Percentiles rank a stretch among this genome's conserved stretches.
phyloP scores from a whole-genome alignment of 306 rosid species.

The Dicorynia guianensis region DNA sequence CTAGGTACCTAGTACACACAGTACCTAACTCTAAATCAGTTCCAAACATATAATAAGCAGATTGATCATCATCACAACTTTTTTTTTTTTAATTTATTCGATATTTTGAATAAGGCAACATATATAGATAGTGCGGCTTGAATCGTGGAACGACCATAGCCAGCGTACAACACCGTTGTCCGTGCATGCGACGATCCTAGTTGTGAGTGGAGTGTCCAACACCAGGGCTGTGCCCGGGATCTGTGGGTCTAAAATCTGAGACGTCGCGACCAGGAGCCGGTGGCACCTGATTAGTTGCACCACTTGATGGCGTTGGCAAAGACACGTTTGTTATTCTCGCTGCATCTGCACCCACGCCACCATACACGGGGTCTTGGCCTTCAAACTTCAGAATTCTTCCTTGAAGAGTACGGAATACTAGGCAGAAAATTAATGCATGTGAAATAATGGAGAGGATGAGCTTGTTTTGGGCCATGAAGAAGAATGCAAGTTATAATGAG shows the following conservation, averaged over 20 bases:
- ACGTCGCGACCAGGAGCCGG: slow-evolving; percentile 41
- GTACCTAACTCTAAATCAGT: no score
- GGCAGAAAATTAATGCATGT: slow-evolving; percentile 39
- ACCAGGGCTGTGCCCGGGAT: slow-evolving; percentile 88
- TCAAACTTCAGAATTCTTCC: slow-evolving; percentile 51
- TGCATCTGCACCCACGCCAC: background rate
- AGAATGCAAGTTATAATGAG: no score
- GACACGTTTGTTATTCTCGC: background rate
- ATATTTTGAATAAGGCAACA: background rate
- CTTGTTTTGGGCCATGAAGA: slow-evolving; percentile 48
- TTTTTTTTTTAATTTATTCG: background rate
- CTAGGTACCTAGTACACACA: no score
- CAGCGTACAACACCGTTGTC: no score
- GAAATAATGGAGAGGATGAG: slow-evolving; percentile 18
- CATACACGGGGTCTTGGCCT: background rate
- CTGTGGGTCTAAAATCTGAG: slow-evolving; percentile 63
- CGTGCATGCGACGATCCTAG: slow-evolving; percentile 30
- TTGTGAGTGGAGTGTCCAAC: slow-evolving; percentile 64
- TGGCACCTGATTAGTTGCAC: slow-evolving; percentile 26
- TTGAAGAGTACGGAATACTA: slow-evolving; percentile 20
- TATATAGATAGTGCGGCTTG: no score
- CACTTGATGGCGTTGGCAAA: slow-evolving; percentile 42
- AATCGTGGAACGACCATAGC: background rate
- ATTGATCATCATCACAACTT: background rate
- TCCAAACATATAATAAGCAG: no score